Conservation (phyloP, 31 red algal species). For the Endocladia muricata region DNA sequence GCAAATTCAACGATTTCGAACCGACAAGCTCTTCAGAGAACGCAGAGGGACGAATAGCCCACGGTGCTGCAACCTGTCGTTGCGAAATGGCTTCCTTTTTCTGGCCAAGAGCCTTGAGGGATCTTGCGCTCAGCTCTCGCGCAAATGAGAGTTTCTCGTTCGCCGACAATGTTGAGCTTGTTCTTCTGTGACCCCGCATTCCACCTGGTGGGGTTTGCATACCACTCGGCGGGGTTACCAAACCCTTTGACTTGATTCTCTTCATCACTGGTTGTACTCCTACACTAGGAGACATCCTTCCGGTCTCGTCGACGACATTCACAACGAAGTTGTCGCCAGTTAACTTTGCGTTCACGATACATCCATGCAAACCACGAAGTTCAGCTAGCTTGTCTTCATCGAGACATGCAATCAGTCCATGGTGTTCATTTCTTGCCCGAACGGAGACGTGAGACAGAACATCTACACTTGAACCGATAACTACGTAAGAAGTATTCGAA, state of each 20-base stretch:
- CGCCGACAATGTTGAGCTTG: not conserved
- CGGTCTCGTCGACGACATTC: constrained; percentile 70
- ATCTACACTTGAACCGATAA: constrained; percentile 89
- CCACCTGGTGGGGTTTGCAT: constrained; percentile 57
- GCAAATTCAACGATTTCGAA: constrained; percentile 85
- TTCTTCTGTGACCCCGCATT: constrained; percentile 26
- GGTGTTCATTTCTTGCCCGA: constrained; percentile 87
- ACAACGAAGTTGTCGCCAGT: constrained; percentile 64
- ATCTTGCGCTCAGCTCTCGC: constrained; percentile 54
- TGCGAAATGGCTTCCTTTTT: constrained; percentile 52
- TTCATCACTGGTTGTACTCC: constrained; percentile 79
- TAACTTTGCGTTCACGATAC: constrained; percentile 72
- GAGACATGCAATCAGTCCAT: constrained; percentile 81
- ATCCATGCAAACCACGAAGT: constrained; percentile 70
- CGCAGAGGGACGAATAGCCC: constrained; percentile 84
- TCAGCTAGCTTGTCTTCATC: constrained; percentile 60
- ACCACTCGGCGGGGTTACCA: constrained; percentile 76
- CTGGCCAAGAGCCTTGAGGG: constrained; percentile 45
- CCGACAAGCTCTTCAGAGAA: constrained; percentile 77
- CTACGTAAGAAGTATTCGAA: constrained; percentile 66
- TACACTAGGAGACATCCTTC: constrained; percentile 69
- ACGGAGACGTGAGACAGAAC: constrained; percentile 90
- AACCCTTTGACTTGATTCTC: constrained; percentile 56
- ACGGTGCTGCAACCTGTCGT: constrained; percentile 66
- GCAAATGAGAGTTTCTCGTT: not conserved